Percentiles rank a stretch among this genome's conserved stretches.
phyloP scores from a whole-genome alignment of 257 asterid species.

The Rauvolfia tetraphylla region DNA sequence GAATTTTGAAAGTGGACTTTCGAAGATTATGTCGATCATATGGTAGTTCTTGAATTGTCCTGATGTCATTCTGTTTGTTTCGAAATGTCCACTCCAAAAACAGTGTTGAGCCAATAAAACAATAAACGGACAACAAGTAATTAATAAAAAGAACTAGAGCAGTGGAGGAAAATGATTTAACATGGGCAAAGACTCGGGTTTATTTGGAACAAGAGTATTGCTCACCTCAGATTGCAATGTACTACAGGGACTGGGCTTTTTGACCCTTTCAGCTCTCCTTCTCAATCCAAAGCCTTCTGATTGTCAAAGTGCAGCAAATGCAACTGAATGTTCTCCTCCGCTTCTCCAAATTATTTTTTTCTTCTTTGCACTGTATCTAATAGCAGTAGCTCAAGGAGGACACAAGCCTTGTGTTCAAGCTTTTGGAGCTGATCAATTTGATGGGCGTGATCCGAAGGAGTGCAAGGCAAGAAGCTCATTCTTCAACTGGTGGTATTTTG shows the following conservation, averaged over 20 bases:
- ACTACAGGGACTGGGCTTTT: slow-evolving; percentile 31
- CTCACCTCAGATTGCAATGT: neutral
- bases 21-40: neutral
- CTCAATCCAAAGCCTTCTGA: slow-evolving; percentile 12
- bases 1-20: neutral
- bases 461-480: slow-evolving; percentile 41
- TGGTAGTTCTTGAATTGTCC: neutral
- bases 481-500: slow-evolving; percentile 47
- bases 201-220: neutral
- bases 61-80: neutral
- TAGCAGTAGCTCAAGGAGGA: slow-evolving; percentile 40
- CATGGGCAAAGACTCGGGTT: neutral
- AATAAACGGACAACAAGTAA: neutral
- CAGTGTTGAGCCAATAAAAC: neutral
- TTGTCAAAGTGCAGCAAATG: slow-evolving; percentile 18
- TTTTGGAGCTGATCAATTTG: slow-evolving; percentile 48
- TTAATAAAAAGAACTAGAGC: neutral
- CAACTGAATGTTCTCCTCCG: slow-evolving; percentile 22
- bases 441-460: slow-evolving; percentile 31
- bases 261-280: slow-evolving; percentile 34
- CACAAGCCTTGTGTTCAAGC: slow-evolving; percentile 53
- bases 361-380: slow-evolving; percentile 35
- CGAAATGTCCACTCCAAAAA: neutral
- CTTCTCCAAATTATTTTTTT: slow-evolving; percentile 28
- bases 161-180: neutral